These are phyloP conservation scores for Elongisporangium undulatum DNA, from an alignment of 352 stramenopile genomes.

Conservation along the genomic window DNA sequence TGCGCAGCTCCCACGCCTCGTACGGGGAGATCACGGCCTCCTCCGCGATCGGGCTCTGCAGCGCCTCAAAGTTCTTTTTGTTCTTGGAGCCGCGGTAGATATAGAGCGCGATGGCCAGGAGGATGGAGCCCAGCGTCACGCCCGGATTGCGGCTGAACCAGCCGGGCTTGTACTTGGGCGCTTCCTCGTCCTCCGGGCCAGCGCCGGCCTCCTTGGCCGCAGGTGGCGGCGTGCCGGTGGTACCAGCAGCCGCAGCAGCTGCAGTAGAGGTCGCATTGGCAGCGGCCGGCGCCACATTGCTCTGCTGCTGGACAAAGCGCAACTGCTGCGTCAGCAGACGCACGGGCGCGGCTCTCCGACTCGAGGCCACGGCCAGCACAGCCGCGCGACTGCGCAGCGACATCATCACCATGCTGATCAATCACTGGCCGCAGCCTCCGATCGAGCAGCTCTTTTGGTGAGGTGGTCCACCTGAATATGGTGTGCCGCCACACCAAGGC, in stretches of 20 bases:
- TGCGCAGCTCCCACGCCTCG: conserved; percentile 81
- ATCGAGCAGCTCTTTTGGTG: not conserved
- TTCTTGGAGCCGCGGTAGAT: conserved; percentile 67
- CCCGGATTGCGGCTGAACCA: conserved; percentile 85
- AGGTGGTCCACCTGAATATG: not conserved
- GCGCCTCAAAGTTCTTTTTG: conserved; percentile 78
- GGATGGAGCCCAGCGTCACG: conserved; percentile 63
- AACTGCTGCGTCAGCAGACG: not conserved
- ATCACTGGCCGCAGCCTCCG: not conserved
- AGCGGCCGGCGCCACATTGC: not conserved
- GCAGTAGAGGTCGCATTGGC: not conserved
- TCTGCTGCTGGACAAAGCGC: not conserved
- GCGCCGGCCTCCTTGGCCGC: not conserved
- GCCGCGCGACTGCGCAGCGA: not conserved
- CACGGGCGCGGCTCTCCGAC: not conserved
- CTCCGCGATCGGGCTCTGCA: conserved; percentile 73
- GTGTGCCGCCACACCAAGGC: not conserved
- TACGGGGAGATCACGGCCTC: conserved; percentile 76
- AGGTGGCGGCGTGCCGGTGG: not conserved
- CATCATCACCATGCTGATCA: not conserved
- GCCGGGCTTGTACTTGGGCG: conserved; percentile 77
- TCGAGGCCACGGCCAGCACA: not conserved
- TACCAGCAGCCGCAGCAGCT: too few species aligned
- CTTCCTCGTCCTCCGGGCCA: conserved; percentile 23
- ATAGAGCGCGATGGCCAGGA: conserved; percentile 63